These are phyloP conservation scores for Amphirosellinia nigrospora DNA, from an alignment of 495 filamentous ascomycete species.

Conservation along the genomic window DNA sequence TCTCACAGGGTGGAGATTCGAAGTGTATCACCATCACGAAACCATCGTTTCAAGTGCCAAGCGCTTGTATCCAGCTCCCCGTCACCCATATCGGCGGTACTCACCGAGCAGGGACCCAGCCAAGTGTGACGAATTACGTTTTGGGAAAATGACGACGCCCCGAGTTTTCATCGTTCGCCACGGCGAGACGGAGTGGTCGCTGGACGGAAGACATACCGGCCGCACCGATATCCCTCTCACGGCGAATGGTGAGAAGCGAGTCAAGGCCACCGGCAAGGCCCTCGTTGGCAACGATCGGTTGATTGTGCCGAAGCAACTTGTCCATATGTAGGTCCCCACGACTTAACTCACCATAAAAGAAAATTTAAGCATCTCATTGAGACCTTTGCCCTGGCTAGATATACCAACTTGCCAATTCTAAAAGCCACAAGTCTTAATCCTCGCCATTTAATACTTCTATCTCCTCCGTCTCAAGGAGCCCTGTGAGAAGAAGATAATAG, in stretches of 20 bases:
- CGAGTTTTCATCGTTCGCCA: slow-evolving; percentile 93
- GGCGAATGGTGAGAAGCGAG: slow-evolving; percentile 81
- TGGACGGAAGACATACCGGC: slow-evolving; percentile 91
- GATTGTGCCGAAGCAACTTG: slow-evolving; percentile 82
- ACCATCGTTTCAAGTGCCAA: slow-evolving; percentile 6
- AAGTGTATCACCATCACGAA: slow-evolving; percentile 1
- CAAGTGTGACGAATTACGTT: neutral
- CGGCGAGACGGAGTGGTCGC: slow-evolving; percentile 95
- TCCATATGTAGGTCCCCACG: slow-evolving; percentile 69
- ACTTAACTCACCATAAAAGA: slow-evolving; percentile 6
- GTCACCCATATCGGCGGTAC: neutral
- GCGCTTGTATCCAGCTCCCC: slow-evolving; percentile 1
- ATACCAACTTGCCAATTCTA: neutral
- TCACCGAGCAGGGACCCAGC: neutral
- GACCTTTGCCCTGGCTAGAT: neutral
- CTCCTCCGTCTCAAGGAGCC: neutral
- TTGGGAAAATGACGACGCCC: slow-evolving; percentile 61
- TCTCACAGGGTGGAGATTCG: slow-evolving; percentile 15
- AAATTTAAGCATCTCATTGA: neutral
- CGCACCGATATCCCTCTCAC: slow-evolving; percentile 86
- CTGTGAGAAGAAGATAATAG: neutral
- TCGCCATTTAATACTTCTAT: neutral
- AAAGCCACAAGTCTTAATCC: neutral
- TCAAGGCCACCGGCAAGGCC: slow-evolving; percentile 79
- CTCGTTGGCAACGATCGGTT: slow-evolving; percentile 84